Percentiles rank a stretch among this genome's conserved stretches.
These are phyloP conservation scores for Henckelia pumila DNA, from an alignment of 257 asterid species.

Conservation along the genomic window DNA sequence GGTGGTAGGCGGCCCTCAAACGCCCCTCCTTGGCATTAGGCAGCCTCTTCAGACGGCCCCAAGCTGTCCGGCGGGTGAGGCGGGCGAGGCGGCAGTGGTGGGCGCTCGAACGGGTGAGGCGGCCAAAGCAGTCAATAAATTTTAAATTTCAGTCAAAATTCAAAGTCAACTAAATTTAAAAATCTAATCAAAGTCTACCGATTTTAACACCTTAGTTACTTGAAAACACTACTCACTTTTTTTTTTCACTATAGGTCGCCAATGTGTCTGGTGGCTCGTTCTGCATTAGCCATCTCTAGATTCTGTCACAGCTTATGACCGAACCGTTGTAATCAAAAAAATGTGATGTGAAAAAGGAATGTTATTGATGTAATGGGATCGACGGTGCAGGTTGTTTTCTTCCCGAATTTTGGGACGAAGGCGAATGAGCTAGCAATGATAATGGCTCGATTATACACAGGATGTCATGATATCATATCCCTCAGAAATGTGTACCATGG, in stretches of 20 bases:
- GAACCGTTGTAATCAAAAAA: not conserved
- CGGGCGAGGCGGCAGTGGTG: too few species aligned
- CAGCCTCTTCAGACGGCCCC: too few species aligned
- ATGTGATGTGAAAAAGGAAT: not conserved
- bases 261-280: not conserved
- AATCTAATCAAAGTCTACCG: too few species aligned
- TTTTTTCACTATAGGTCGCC: not conserved
- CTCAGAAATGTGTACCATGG: slow-evolving; percentile 77
- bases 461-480: slow-evolving; percentile 56
- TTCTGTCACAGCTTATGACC: not conserved
- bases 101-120: too few species aligned
- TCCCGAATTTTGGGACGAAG: slow-evolving; percentile 79
- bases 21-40: too few species aligned
- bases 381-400: slow-evolving; percentile 54
- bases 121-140: too few species aligned
- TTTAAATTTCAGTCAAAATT: too few species aligned
- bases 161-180: too few species aligned
- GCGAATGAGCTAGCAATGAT: slow-evolving; percentile 75
- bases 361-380: not conserved
- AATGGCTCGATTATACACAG: slow-evolving; percentile 70
- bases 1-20: too few species aligned
- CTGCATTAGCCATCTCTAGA: not conserved
- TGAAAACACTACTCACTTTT: too few species aligned
- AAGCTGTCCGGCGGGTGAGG: too few species aligned
- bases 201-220: too few species aligned